Evolutionary conservation across 2,329 filamentous ascomycete genomes (phyloP), one percentile per base, ranked within the genome.

Genomic region (Pseudopyrenochaeta lycopersici): DNA sequence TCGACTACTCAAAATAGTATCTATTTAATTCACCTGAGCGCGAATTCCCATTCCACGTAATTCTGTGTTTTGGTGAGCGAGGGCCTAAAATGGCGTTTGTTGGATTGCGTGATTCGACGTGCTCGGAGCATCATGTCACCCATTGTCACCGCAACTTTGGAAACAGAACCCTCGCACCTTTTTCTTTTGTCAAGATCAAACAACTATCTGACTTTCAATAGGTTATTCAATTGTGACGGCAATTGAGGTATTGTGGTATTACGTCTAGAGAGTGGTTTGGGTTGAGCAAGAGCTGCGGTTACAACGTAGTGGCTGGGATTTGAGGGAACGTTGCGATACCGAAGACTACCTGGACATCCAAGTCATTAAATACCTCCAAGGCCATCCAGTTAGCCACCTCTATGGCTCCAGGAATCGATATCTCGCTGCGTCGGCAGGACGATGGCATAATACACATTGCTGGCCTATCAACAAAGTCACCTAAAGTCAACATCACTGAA

Each of bases 71-170:
- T 52, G 49, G 38, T 52, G 54, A 41, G 52, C 32, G 39, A 54
- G 52, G 52, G 43, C 36, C 58, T 56, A 58, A 63, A 54, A 64
- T 66, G 50, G 58, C 60, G 62, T 57, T 52, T 45, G 54, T 49
- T 46, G 52, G 44, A 67, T 70, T 71, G 70, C 71, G 71, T 73
- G 71, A 70, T 73, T 40, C 56, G 56, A 63, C 69, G 69, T 68
- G 62, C 63, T 71, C 54, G 64, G 57, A 52, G 56, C 67, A 58
- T 49, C 52, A 63, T 63, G 66, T 70, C 42, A 60, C 59, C 46
- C 32, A 51, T 39, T 30, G 56, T 65, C 46, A 54, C 49, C 38
- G 35, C 41, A 50, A 45, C 49, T 40, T 47, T 48, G 33, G n/a
- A 38, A 32, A 12, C 29, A 32, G 31, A 36, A 38, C 12, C 31